phyloP scores from a whole-genome alignment of 345 rosid species.

The Psidium guajava region DNA sequence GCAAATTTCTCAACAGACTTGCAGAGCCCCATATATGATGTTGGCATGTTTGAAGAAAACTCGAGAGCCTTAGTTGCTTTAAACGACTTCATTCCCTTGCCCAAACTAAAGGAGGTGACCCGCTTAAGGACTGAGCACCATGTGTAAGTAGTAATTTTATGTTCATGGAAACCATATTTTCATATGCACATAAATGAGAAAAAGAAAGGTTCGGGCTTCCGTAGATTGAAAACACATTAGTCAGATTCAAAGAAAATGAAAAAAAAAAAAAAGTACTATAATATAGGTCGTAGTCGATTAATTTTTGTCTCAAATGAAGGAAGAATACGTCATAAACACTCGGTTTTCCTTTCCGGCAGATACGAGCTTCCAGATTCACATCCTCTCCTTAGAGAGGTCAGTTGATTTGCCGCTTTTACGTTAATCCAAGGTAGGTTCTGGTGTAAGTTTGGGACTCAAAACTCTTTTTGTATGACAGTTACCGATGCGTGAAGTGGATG shows the following conservation, averaged over 20 bases:
- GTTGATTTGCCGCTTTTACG: not conserved
- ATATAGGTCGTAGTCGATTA: not conserved
- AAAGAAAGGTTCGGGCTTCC: not conserved
- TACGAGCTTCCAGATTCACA: conserved; percentile 54
- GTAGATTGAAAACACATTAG: not conserved
- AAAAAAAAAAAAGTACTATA: no score
- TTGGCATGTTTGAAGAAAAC: conserved; percentile 11
- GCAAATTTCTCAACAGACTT: conserved; percentile 21
- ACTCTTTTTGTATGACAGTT: conserved; percentile 12
- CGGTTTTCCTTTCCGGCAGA: conserved; percentile 13
- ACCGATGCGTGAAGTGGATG: conserved; percentile 33
- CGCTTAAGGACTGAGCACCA: conserved; percentile 49
- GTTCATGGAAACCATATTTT: not conserved
- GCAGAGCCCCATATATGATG: conserved; percentile 7
- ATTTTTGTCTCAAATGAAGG: not conserved
- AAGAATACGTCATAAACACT: not conserved
- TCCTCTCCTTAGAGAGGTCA: conserved; percentile 30
- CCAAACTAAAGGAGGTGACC: conserved; percentile 21
- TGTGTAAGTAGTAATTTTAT: conserved; percentile 37
- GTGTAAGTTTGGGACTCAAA: not conserved
- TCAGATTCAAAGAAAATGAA: not conserved
- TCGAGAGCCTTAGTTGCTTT: conserved; percentile 38
- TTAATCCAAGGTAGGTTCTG: not conserved
- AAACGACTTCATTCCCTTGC: conserved; percentile 30
- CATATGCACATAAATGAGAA: not conserved